A percentile compares a stretch with the other conserved stretches of the same genome.
Evolutionary conservation across 2,329 filamentous ascomycete genomes (phyloP).

Genomic region (Emmonsia crescens): DNA sequence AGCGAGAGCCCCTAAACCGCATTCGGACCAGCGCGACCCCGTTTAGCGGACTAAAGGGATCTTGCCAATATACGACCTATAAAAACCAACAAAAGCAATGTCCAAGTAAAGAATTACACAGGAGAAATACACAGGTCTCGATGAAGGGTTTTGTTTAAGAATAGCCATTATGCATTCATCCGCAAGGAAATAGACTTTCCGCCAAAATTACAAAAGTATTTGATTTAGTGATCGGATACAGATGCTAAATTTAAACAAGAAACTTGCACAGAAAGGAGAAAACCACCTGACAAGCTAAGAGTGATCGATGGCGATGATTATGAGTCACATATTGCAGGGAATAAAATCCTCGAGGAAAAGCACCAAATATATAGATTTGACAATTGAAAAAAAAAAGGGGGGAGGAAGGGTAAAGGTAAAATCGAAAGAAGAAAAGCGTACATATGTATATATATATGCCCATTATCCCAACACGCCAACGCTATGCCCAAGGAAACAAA

Average conservation of each 20-base stretch:
- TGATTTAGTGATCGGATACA: neutral
- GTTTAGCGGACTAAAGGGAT: too few relatives aligned
- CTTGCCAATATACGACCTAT: too few relatives aligned
- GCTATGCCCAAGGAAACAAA: slow-evolving; percentile 7
- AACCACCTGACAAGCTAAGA: neutral
- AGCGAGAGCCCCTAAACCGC: slow-evolving; percentile 25
- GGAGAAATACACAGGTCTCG: too few relatives aligned
- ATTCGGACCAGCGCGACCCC: slow-evolving; percentile 6
- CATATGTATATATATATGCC: slow-evolving; percentile 3
- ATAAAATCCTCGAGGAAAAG: neutral
- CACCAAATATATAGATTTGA: neutral
- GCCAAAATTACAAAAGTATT: neutral
- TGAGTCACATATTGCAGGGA: neutral
- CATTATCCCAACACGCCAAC: slow-evolving; percentile 3
- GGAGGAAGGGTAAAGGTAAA: neutral
- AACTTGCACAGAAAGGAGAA: neutral
- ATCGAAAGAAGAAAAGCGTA: neutral
- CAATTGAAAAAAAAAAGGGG: slow-evolving; percentile 21
- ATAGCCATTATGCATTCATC: neutral
- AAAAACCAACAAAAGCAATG: too few relatives aligned
- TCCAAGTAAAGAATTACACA: neutral
- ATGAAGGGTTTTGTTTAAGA: neutral
- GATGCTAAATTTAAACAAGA: neutral
- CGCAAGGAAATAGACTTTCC: neutral
- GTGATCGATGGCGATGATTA: neutral